Percentiles rank a stretch among this genome's conserved stretches.
These are phyloP conservation scores for Ustilago sp. DNA, from an alignment of 1,284 basidiomycete species.

Conservation along the genomic window DNA sequence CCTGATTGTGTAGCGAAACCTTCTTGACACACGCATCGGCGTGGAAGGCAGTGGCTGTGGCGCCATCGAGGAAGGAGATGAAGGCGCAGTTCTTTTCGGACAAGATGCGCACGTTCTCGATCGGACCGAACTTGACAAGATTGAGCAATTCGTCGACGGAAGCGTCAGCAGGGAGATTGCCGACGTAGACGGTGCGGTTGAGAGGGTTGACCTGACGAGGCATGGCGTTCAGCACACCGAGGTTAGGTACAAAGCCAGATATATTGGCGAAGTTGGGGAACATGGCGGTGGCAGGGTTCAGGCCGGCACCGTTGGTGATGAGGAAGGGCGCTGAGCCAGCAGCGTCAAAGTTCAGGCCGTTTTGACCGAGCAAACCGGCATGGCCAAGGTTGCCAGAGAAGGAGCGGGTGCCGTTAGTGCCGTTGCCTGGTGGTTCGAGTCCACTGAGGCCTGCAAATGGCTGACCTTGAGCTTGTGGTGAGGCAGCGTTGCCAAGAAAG, in stretches of 20 bases:
- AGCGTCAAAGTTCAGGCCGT: conserved; percentile 26
- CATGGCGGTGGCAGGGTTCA: conserved; percentile 32
- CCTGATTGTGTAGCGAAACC: conserved; percentile 65
- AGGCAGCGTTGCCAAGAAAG: conserved; percentile 31
- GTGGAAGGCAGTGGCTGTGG: conserved; percentile 66
- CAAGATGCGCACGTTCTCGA: conserved; percentile 93
- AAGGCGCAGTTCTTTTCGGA: conserved; percentile 98
- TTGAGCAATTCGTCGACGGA: conserved; percentile 97
- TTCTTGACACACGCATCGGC: conserved; percentile 68
- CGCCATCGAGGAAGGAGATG: conserved; percentile 75
- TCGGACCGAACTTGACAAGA: conserved; percentile 95
- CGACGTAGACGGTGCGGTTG: conserved; percentile 91
- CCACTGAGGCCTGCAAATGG: conserved; percentile 29
- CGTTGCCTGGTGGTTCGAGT: conserved; percentile 49
- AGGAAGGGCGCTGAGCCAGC: conserved; percentile 36
- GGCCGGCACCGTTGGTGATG: conserved; percentile 23
- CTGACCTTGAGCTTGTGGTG: conserved; percentile 22
- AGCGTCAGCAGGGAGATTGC: conserved; percentile 93
- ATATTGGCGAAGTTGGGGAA: conserved; percentile 41
- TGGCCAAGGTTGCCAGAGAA: conserved; percentile 52
- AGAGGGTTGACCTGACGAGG: conserved; percentile 48
- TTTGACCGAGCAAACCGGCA: conserved; percentile 30
- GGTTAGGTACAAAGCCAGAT: conserved; percentile 35
- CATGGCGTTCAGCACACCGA: conserved; percentile 36
- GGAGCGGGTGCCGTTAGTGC: conserved; percentile 52